These are phyloP conservation scores for Ceratocystis destructans DNA, from an alignment of 2,329 filamentous ascomycete species.

Conservation along the genomic window DNA sequence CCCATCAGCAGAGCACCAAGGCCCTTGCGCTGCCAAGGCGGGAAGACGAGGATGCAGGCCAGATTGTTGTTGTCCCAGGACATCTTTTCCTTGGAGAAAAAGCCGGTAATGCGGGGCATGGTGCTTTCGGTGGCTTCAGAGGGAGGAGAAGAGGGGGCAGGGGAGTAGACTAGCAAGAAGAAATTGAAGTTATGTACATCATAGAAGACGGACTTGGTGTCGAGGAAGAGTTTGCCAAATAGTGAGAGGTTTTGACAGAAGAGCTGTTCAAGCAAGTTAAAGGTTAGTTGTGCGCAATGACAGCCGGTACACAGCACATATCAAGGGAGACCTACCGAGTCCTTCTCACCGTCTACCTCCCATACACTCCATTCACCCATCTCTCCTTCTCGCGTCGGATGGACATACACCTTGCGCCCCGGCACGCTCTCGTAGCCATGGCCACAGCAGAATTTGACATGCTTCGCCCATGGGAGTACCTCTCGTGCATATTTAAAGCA, in stretches of 20 bases:
- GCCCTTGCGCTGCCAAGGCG: conserved; percentile 85
- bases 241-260: conserved; percentile 93
- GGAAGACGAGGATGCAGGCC: conserved; percentile 90
- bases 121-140: neutral
- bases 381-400: conserved; percentile 39
- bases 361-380: conserved; percentile 73
- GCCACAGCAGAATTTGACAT: conserved; percentile 40
- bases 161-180: conserved; percentile 72
- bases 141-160: conserved; percentile 23
- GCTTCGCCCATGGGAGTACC: conserved; percentile 43
- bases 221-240: conserved; percentile 92
- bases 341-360: conserved; percentile 80
- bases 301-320: neutral
- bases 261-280: conserved; percentile 34
- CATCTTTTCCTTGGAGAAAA: conserved; percentile 98
- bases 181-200: conserved; percentile 91
- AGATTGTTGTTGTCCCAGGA: conserved; percentile 98
- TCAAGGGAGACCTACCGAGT: conserved; percentile 40
- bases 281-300: conserved; percentile 9
- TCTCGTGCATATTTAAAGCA: conserved; percentile 85
- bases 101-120: conserved; percentile 57
- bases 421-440: conserved; percentile 34
- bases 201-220: conserved; percentile 97
- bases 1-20: conserved; percentile 83
- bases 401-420: conserved; percentile 60